Base-by-base conservation (phyloP, 768 basidiomycete species). In the Gymnopilus junonius region DNA sequence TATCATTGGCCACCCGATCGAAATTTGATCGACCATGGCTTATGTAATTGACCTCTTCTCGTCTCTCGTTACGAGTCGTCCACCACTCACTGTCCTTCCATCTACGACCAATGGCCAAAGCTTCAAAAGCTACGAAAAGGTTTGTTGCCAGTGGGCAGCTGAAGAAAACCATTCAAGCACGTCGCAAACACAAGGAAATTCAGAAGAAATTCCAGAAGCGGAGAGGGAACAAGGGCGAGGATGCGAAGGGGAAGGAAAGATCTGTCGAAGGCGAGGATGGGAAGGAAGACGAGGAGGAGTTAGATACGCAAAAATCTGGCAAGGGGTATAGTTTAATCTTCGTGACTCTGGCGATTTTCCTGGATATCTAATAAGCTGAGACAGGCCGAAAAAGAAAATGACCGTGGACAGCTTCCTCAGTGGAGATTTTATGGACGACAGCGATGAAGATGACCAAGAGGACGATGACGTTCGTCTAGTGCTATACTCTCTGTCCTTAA, bases 71-170 rank as follows among this genome's bases (percentile, higher is more conserved):
- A n/a, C n/a, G n/a, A n/a, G n/a, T n/a, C 48, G 29, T 32, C 48
- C 17, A 7, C 48, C 29, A 27, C 48, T 29, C 27, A 29, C 29
- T 10, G 17, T 32, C 4, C 31, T 17, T 12, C 20, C 29, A 11
- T 51, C 48, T 6, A 27, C 27, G 14, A 23, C 55, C 14, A 55
- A 64, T 64, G 63, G 63, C 58, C 32, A 64, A 91, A 68, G 85
- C 88, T 20, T 78, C 85, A 39, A 96, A 96, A 76, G 86, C 93
- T 0, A 91, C 91, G 11, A 88, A 90, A 72, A 95, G 96, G 78
- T 96, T 96, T 68, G 92, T 90, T 8, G 82, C 92, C 3, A 94
- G 92, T 62, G 96, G 96, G 1, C 89, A 91, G 71, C 86, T 99
- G 57, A 93, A 94, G 71, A 91, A 93, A 67, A 86, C 88, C 20